phyloP scores from a whole-genome alignment of 2,329 filamentous ascomycete genomes.

The Elsinoe ampelina region DNA sequence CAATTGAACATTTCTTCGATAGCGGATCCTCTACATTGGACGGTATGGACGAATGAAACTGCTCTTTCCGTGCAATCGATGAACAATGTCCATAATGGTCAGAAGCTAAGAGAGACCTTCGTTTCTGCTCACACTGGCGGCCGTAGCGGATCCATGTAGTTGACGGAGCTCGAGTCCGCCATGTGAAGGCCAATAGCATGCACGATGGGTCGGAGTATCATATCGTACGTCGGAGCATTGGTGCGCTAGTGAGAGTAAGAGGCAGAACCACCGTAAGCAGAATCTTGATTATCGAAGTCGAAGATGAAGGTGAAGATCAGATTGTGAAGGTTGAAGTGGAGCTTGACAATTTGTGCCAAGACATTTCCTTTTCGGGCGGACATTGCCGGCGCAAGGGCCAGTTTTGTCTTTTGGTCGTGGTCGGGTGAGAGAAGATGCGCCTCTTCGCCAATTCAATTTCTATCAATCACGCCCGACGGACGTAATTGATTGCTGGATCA shows the following conservation, averaged over 20 bases:
- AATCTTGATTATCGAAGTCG: neutral
- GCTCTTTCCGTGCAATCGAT: no score
- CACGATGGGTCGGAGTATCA: neutral
- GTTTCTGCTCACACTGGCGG: neutral
- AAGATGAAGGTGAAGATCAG: neutral
- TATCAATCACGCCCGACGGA: neutral
- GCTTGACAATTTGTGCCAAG: neutral
- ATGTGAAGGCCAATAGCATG: constrained; percentile 4
- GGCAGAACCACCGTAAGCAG: neutral
- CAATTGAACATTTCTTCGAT: no score
- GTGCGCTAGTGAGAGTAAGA: neutral
- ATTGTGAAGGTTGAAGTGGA: neutral
- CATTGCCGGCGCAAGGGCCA: constrained; percentile 9
- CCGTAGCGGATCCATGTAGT: neutral
- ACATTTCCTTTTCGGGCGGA: neutral
- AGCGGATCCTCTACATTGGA: no score
- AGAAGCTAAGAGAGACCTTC: neutral
- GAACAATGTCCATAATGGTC: neutral
- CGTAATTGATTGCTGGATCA: neutral
- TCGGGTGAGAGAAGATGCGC: neutral
- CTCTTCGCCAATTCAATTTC: neutral
- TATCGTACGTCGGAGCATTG: neutral
- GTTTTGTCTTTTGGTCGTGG: constrained; percentile 3
- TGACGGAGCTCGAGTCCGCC: constrained; percentile 10
- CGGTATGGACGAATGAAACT: no score